Evolutionary conservation across 345 rosid species (phyloP).

Genomic region (Salix suchowensis): DNA sequence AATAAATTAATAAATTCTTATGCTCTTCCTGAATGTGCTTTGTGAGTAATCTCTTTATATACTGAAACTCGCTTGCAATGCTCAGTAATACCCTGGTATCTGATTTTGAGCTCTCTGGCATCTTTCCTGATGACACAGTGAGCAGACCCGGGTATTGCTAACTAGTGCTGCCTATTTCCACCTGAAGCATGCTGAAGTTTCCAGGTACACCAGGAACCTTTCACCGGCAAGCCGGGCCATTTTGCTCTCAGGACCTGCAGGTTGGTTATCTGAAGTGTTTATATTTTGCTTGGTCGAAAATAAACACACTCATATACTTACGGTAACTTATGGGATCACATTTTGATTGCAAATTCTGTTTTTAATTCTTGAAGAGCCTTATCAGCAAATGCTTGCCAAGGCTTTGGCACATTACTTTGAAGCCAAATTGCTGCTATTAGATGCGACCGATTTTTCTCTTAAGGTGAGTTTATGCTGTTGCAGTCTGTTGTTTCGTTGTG

Average conservation of each 20-base stretch:
- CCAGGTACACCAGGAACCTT: slow-evolving; percentile 69
- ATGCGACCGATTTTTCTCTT: slow-evolving; percentile 74
- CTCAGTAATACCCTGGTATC: neutral
- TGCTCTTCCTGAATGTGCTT: neutral
- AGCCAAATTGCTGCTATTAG: slow-evolving; percentile 82
- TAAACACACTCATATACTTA: neutral
- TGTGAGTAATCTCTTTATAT: neutral
- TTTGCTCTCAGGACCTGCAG: slow-evolving; percentile 96
- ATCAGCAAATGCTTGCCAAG: slow-evolving; percentile 96
- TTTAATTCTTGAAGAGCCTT: slow-evolving; percentile 54
- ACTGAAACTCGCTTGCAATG: neutral
- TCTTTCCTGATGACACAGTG: slow-evolving; percentile 45
- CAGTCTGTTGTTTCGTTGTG: neutral
- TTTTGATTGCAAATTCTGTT: slow-evolving; percentile 3
- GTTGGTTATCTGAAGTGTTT: slow-evolving; percentile 23
- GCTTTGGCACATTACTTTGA: slow-evolving; percentile 93
- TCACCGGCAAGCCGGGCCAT: slow-evolving; percentile 84
- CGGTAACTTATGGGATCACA: neutral
- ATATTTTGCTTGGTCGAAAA: neutral
- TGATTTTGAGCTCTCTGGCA: neutral
- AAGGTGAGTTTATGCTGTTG: slow-evolving; percentile 41
- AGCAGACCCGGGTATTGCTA: slow-evolving; percentile 71
- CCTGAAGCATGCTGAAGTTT: slow-evolving; percentile 84
- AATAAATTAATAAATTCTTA: too few species aligned
- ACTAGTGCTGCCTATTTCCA: slow-evolving; percentile 96